Percentiles rank a stretch among this genome's conserved stretches.
These are phyloP conservation scores for Glomus cerebriforme DNA, from an alignment of 192 early-diverging fungal genomes.

Conservation along the genomic window DNA sequence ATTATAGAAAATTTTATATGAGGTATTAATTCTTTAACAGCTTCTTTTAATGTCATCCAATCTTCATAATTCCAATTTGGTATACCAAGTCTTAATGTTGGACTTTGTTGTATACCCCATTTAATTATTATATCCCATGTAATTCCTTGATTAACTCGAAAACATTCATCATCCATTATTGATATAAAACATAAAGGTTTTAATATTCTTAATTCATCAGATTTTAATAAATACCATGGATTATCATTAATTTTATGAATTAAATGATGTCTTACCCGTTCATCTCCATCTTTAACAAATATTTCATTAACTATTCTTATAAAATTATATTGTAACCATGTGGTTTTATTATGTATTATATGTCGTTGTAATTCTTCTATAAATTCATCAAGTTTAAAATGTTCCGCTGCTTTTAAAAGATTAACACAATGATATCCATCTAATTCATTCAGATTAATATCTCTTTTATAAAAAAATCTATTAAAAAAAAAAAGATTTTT, in stretches of 20 bases:
- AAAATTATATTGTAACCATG: background rate
- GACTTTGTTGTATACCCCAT: background rate
- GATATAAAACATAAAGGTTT: background rate
- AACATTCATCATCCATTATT: background rate
- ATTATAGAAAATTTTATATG: background rate
- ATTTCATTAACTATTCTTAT: background rate
- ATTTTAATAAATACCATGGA: constrained; percentile 4
- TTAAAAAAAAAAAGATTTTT: background rate
- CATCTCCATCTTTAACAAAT: background rate
- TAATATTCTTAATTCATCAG: background rate
- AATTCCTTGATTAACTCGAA: background rate
- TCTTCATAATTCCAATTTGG: background rate
- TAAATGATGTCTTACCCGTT: background rate
- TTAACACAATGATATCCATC: background rate
- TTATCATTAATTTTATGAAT: background rate
- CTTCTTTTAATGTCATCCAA: background rate
- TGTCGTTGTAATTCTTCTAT: background rate
- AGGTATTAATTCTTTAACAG: background rate
- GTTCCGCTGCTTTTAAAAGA: background rate
- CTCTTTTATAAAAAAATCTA: background rate
- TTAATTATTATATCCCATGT: background rate
- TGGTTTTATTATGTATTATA: background rate
- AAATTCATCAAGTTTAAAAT: background rate
- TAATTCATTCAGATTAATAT: background rate
- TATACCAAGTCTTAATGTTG: background rate